Evolutionary conservation across 441 rosid species (phyloP).

Genomic region (Mallotus repandus): DNA sequence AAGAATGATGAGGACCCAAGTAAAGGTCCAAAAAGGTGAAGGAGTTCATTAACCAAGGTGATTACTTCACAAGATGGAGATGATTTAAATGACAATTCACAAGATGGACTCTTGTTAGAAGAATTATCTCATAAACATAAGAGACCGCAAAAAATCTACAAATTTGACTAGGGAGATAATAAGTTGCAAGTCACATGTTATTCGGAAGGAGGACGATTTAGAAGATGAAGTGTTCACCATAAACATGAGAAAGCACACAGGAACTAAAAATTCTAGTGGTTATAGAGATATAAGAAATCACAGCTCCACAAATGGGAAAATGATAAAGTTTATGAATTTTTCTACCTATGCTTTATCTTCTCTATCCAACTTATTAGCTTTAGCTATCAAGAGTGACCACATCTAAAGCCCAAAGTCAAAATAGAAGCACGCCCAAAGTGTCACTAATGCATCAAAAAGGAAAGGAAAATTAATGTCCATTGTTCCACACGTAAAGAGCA

Average conservation of each 20-base stretch:
- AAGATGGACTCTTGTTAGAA: constrained; percentile 23
- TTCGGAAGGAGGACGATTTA: neutral
- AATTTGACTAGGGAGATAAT: neutral
- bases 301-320: constrained; percentile 5
- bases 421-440: constrained; percentile 39
- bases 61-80: constrained; percentile 13
- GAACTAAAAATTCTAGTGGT: constrained; percentile 10
- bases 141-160: constrained; percentile 25
- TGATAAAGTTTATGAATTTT: constrained; percentile 5
- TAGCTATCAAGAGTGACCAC: constrained; percentile 26
- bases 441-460: constrained; percentile 74
- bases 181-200: constrained; percentile 2
- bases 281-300: constrained; percentile 16
- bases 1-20: no score
- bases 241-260: constrained; percentile 26
- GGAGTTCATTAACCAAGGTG: constrained; percentile 18
- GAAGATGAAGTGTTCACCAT: constrained; percentile 26
- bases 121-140: constrained; percentile 22
- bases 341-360: constrained; percentile 20
- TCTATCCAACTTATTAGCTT: constrained; percentile 19
- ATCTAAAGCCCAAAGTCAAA: constrained; percentile 29
- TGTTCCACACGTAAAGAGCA: constrained; percentile 58
- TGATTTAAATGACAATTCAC: constrained; percentile 4
- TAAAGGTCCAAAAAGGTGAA: constrained; percentile 26
- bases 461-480: constrained; percentile 56